A percentile compares a stretch with the other conserved stretches of the same genome.
Evolutionary conservation across 345 rosid species (phyloP).

Genomic region (Geranium brycei): DNA sequence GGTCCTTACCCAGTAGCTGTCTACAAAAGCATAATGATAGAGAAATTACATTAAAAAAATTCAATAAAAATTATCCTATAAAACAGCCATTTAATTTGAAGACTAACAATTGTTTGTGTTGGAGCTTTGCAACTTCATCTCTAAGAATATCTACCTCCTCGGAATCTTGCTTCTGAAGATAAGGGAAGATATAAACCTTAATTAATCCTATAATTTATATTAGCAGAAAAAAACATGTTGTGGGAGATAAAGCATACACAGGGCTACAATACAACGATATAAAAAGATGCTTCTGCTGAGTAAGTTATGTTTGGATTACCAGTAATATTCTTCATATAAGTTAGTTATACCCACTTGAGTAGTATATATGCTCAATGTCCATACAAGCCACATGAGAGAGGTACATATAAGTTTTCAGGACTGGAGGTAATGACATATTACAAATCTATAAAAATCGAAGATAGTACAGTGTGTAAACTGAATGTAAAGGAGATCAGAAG

Average conservation of each 20-base stretch:
- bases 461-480: too few species aligned
- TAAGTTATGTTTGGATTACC: too few species aligned
- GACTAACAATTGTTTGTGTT: conserved; percentile 58
- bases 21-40: conserved; percentile 22
- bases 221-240: background rate
- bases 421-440: too few species aligned
- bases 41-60: conserved; percentile 1
- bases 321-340: too few species aligned
- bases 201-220: background rate
- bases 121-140: conserved; percentile 59
- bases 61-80: background rate
- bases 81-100: conserved; percentile 4
- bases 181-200: conserved; percentile 2
- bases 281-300: too few species aligned
- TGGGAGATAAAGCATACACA: background rate
- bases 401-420: background rate
- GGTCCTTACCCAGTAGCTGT: conserved; percentile 54
- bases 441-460: too few species aligned
- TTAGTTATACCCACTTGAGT: background rate
- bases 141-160: conserved; percentile 43
- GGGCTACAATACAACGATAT: background rate
- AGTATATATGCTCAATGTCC: background rate
- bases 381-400: background rate
- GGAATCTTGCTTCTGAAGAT: conserved; percentile 34
- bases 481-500: background rate